Conservation (phyloP, 2,329 filamentous ascomycete genomes). For the Colletotrichum spaethianum region DNA sequence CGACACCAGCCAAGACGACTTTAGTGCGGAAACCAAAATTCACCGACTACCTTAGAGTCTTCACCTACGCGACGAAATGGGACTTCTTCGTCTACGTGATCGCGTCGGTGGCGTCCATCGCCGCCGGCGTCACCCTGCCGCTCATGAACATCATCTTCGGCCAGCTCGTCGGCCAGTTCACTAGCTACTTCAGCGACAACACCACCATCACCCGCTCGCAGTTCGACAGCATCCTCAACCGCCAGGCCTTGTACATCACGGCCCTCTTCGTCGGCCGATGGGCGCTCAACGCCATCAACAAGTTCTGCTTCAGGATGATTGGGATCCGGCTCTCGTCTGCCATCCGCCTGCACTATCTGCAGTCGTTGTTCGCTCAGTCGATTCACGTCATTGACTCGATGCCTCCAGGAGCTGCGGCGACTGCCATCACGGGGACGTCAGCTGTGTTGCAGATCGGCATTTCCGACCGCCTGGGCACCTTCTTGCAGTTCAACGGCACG, state of each 20-base stretch:
- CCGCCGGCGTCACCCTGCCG: slow-evolving; percentile 52
- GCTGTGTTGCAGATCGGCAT: slow-evolving; percentile 69
- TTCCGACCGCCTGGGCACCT: slow-evolving; percentile 63
- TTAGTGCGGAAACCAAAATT: slow-evolving; percentile 26
- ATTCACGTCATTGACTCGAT: slow-evolving; percentile 65
- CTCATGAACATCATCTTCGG: slow-evolving; percentile 56
- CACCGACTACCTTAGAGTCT: slow-evolving; percentile 44
- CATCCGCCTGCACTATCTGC: slow-evolving; percentile 66
- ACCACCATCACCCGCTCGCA: slow-evolving; percentile 44
- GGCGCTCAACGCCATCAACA: slow-evolving; percentile 72
- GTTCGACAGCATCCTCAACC: slow-evolving; percentile 40
- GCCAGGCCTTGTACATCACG: slow-evolving; percentile 69
- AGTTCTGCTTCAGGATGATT: slow-evolving; percentile 74
- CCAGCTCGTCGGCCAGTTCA: slow-evolving; percentile 49
- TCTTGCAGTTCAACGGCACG: slow-evolving; percentile 60
- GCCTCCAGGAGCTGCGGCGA: slow-evolving; percentile 64
- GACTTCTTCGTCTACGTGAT: slow-evolving; percentile 48
- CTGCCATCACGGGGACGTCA: slow-evolving; percentile 66
- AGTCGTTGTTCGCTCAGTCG: slow-evolving; percentile 64
- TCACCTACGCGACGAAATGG: slow-evolving; percentile 50
- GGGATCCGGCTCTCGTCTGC: slow-evolving; percentile 73
- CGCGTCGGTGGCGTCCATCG: slow-evolving; percentile 50
- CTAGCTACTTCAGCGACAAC: slow-evolving; percentile 45
- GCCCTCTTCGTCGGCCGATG: slow-evolving; percentile 79
- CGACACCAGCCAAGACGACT: not conserved